These are phyloP conservation scores for Daucus carota DNA, from an alignment of 129 eudicot genomes.

Conservation along the genomic window DNA sequence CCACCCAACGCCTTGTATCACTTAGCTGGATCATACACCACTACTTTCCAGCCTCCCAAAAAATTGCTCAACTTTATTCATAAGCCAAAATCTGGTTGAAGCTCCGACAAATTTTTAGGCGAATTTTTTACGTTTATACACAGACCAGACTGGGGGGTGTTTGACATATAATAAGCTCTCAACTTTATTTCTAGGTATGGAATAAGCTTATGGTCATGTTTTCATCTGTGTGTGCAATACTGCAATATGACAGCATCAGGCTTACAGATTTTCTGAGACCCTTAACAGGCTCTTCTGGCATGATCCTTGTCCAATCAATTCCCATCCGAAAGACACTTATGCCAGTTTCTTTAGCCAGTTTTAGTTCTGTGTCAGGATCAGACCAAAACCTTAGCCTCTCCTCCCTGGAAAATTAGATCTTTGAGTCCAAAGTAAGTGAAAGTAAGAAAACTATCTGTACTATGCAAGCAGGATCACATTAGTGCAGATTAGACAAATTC, in stretches of 20 bases:
- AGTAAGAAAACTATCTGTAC: too few species aligned
- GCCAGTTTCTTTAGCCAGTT: slow-evolving; percentile 83
- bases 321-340: slow-evolving; percentile 90
- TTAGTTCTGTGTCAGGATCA: slow-evolving; percentile 95
- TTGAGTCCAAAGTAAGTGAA: neutral
- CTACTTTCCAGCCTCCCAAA: too few species aligned
- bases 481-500: neutral
- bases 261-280: slow-evolving; percentile 72
- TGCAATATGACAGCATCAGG: neutral
- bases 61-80: too few species aligned
- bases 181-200: neutral
- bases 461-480: neutral
- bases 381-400: slow-evolving; percentile 35
- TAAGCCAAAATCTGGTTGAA: too few species aligned
- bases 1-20: too few species aligned
- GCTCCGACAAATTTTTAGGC: too few species aligned
- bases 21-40: too few species aligned
- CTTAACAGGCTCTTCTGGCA: slow-evolving; percentile 15
- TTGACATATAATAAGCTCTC: too few species aligned
- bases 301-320: slow-evolving; percentile 75
- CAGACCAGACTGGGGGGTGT: too few species aligned
- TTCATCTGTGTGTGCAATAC: neutral
- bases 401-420: slow-evolving; percentile 48
- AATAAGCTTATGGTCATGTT: neutral
- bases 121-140: too few species aligned